Evolutionary conservation across 495 filamentous ascomycete genomes (phyloP).

Genomic region (Penicillium psychrofluorescens): DNA sequence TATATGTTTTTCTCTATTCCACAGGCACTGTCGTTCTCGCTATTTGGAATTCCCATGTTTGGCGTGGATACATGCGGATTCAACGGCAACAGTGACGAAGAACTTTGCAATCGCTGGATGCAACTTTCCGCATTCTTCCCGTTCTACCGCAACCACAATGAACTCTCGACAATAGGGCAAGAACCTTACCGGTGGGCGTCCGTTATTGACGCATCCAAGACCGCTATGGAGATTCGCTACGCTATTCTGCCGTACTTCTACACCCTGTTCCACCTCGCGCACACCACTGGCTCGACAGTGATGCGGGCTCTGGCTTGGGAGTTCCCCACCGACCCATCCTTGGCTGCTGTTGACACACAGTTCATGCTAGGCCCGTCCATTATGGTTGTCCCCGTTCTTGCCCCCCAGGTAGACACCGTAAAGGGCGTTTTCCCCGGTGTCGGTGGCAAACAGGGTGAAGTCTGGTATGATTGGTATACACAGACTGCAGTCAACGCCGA

Average conservation of each 20-base stretch:
- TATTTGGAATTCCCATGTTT: slow-evolving; percentile 87
- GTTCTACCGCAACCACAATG: slow-evolving; percentile 84
- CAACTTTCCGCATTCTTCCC: slow-evolving; percentile 79
- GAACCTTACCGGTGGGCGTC: slow-evolving; percentile 72
- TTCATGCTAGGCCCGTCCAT: slow-evolving; percentile 70
- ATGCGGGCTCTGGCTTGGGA: slow-evolving; percentile 82
- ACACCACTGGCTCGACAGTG: slow-evolving; percentile 62
- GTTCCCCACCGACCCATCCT: slow-evolving; percentile 67
- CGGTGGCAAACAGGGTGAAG: slow-evolving; percentile 37
- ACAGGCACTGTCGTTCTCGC: slow-evolving; percentile 69
- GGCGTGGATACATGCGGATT: slow-evolving; percentile 82
- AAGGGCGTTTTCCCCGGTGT: slow-evolving; percentile 74
- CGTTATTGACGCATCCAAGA: slow-evolving; percentile 57
- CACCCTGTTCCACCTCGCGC: slow-evolving; percentile 66
- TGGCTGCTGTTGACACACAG: slow-evolving; percentile 62
- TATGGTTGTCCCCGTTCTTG: slow-evolving; percentile 67
- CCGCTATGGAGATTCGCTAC: slow-evolving; percentile 71
- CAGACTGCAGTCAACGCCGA: slow-evolving; percentile 43
- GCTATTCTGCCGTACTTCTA: slow-evolving; percentile 73
- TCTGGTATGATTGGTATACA: slow-evolving; percentile 85
- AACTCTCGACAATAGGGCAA: slow-evolving; percentile 52
- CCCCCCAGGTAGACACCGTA: slow-evolving; percentile 55
- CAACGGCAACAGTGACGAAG: slow-evolving; percentile 58
- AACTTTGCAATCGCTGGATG: slow-evolving; percentile 85
- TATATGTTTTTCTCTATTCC: slow-evolving; percentile 74